A percentile compares a stretch with the other conserved stretches of the same genome.
Evolutionary conservation across 2,329 filamentous ascomycete species (phyloP).

Genomic region (Lasiodiplodia citricola): DNA sequence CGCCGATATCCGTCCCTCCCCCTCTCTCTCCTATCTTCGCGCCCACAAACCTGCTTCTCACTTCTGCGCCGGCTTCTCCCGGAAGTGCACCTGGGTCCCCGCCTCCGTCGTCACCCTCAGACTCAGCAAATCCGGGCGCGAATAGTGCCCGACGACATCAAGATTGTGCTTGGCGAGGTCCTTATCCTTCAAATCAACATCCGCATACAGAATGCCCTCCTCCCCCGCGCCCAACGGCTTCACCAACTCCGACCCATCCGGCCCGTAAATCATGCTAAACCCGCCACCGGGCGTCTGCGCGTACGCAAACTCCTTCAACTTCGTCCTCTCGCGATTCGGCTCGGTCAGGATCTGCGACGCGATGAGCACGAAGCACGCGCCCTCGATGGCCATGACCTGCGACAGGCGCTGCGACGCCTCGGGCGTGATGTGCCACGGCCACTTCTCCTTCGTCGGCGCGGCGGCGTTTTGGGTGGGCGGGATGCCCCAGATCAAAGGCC

Average conservation of each 20-base stretch:
- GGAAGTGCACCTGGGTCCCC: constrained; percentile 30
- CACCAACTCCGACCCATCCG: constrained; percentile 56
- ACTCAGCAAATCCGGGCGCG: not conserved
- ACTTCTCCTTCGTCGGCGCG: constrained; percentile 37
- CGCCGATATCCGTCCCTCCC: too few relatives aligned
- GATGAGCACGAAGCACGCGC: constrained; percentile 61
- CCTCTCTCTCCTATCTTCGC: too few relatives aligned
- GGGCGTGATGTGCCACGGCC: constrained; percentile 60
- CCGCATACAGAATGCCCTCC: constrained; percentile 59
- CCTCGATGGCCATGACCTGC: constrained; percentile 63
- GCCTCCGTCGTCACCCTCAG: constrained; percentile 26
- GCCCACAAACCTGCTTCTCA: not conserved
- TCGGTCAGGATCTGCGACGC: constrained; percentile 55
- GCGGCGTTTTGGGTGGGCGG: constrained; percentile 50
- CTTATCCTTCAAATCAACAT: constrained; percentile 55
- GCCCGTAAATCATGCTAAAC: constrained; percentile 57
- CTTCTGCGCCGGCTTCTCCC: constrained; percentile 27
- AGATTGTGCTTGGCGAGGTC: constrained; percentile 50
- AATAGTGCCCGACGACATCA: constrained; percentile 42
- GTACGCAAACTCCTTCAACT: constrained; percentile 49
- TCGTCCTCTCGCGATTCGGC: constrained; percentile 50
- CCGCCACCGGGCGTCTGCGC: constrained; percentile 49
- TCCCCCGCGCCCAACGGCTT: constrained; percentile 45
- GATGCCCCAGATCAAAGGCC: constrained; percentile 47
- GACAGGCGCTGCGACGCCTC: constrained; percentile 58